Base-by-base conservation (phyloP, 176 grass and related monocot genomes). In the Oryza officinalis region DNA sequence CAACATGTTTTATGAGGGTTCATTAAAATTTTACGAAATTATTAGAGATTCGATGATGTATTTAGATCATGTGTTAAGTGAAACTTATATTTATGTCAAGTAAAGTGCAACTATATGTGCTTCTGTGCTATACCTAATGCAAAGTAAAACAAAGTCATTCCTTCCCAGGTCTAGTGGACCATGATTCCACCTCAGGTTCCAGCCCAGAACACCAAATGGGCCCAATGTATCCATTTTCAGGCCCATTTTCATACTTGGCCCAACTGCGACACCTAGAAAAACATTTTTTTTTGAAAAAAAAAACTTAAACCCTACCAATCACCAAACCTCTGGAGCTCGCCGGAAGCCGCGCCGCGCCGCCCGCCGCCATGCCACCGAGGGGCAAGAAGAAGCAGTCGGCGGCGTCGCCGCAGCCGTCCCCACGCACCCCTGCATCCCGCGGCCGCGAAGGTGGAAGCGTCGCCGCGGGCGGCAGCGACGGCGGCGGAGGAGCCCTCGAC, bases 311-410 rank as follows among this genome's bases (percentile, higher is more conserved):
- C 79, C 31, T 59, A 72, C 13, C 63, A 32, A 54, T 6, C 26
- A 61, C 14, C 64, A 26, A 59, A 41, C 78, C 17, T 4, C 63
- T 6, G 4, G 5, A 49, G 12, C 60, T 83, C 57, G 22, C 38
- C 37, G 13, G 70, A 83, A 65, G 17, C 17, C 12, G 20, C 20
- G 18, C 50, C 4, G 17, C 50, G 50, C 50, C 0, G 20, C 54
- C 18, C 35, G 35, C 81, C 70, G 27, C 37, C 67, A 94, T 92
- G 92, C 87, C 89, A 28, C 76, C 87, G 9, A 94, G 85, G 80
- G 69, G 84, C 52, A 92, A 92, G 90, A 95, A 84, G 83, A 80
- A 80, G 65, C 80, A 30, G 27, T 43, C 72, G 22, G 4, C 75
- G 13, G 68, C 72, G 12, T 76, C 84, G 17, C 84, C 73, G 2